These are phyloP conservation scores for Grammothele lineata DNA, from an alignment of 768 basidiomycete species.

Conservation along the genomic window DNA sequence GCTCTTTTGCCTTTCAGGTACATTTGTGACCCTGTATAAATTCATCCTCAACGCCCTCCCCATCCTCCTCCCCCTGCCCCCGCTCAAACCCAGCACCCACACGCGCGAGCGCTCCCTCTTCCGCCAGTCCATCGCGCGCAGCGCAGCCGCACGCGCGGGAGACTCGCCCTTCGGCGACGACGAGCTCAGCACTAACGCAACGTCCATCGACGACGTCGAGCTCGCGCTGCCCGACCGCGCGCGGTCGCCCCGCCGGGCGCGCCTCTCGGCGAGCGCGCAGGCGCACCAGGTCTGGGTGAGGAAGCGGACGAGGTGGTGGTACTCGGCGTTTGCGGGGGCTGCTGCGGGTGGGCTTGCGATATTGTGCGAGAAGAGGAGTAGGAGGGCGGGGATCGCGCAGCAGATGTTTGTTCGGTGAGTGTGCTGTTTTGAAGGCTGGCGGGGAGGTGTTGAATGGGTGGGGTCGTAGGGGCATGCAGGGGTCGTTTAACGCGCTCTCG, in stretches of 20 bases:
- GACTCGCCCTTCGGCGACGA: slow-evolving; percentile 19
- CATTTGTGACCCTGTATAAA: slow-evolving; percentile 77
- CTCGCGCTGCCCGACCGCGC: slow-evolving; percentile 4
- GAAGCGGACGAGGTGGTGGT: slow-evolving; percentile 72
- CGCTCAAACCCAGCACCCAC: slow-evolving; percentile 23
- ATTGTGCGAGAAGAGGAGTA: slow-evolving; percentile 67
- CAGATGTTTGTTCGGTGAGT: slow-evolving; percentile 85
- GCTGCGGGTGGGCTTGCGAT: slow-evolving; percentile 71
- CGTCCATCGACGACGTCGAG: slow-evolving; percentile 21
- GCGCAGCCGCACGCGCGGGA: not conserved
- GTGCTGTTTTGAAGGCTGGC: not conserved
- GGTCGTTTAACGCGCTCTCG: slow-evolving; percentile 78
- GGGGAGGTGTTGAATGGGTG: too few species aligned
- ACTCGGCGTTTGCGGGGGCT: slow-evolving; percentile 74
- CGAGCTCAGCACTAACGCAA: too few species aligned
- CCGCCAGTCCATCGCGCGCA: slow-evolving; percentile 1
- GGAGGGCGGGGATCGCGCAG: slow-evolving; percentile 70
- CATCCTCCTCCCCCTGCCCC: slow-evolving; percentile 50
- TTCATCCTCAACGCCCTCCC: slow-evolving; percentile 75
- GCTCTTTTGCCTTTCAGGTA: slow-evolving; percentile 38
- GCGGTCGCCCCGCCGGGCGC: slow-evolving; percentile 29
- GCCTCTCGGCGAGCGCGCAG: slow-evolving; percentile 58
- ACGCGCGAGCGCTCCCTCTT: slow-evolving; percentile 20
- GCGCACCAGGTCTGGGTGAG: slow-evolving; percentile 60
- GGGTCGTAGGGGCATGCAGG: slow-evolving; percentile 73